Conservation (phyloP, 805 yeast species). For the Schwanniomyces pseudopolymorphus region DNA sequence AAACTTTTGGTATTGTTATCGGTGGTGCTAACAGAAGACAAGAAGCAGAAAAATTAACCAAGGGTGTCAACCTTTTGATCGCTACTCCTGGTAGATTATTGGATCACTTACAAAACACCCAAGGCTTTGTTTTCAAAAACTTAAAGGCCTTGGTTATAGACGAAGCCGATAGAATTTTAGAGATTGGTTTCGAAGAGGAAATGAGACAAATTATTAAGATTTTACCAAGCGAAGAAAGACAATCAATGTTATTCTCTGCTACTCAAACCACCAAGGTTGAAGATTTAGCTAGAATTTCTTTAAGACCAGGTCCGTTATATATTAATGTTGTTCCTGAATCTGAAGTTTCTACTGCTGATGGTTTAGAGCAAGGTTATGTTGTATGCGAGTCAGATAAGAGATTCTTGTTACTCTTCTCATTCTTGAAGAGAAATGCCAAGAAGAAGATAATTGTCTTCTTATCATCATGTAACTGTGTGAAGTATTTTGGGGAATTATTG, state of each 20-base stretch:
- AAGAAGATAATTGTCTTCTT: conserved; percentile 92
- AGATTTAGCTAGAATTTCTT: conserved; percentile 93
- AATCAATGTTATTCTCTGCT: conserved; percentile 97
- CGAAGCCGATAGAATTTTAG: conserved; percentile 97
- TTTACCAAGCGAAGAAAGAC: conserved; percentile 89
- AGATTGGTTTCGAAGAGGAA: conserved; percentile 98
- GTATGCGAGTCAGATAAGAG: conserved; percentile 96
- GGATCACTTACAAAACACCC: conserved; percentile 95
- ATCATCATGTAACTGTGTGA: conserved; percentile 96
- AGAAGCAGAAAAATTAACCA: conserved; percentile 90
- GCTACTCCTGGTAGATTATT: conserved; percentile 98
- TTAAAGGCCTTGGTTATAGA: conserved; percentile 92
- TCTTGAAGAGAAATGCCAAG: conserved; percentile 87
- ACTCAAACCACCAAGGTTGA: conserved; percentile 99
- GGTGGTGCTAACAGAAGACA: conserved; percentile 98
- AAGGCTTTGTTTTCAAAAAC: conserved; percentile 91
- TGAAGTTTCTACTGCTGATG: conserved; percentile 89
- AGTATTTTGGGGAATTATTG: conserved; percentile 89
- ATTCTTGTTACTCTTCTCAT: conserved; percentile 85
- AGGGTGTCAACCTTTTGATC: conserved; percentile 90
- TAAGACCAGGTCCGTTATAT: conserved; percentile 89
- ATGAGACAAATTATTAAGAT: conserved; percentile 96
- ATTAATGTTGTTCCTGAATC: conserved; percentile 88
- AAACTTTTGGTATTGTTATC: conserved; percentile 93
- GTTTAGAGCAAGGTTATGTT: conserved; percentile 97